Percentiles rank a stretch among this genome's conserved stretches.
Conservation (phyloP, 345 rosid species). For the Melaleuca alternifolia region DNA sequence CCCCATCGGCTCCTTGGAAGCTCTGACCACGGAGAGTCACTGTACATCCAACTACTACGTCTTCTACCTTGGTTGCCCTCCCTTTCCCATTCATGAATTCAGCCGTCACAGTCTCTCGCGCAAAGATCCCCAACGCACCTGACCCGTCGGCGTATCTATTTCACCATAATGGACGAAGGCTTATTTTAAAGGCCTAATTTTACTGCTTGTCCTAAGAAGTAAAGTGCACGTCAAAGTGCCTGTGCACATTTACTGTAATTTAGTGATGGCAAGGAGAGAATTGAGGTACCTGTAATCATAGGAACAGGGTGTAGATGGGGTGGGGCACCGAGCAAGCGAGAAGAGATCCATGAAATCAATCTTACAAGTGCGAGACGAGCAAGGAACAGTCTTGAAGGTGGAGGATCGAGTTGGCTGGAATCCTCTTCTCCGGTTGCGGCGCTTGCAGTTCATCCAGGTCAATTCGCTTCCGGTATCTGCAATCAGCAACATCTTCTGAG, state of each 20-base stretch:
- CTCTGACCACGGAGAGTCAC: conserved; percentile 15
- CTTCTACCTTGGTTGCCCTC: conserved; percentile 6
- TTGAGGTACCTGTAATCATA: conserved; percentile 43
- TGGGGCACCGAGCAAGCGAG: conserved; percentile 41
- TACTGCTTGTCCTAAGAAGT: neutral
- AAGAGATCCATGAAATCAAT: conserved; percentile 37
- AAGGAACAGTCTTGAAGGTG: conserved; percentile 35
- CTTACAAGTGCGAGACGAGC: conserved; percentile 39
- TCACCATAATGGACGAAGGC: neutral
- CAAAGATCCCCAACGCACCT: conserved; percentile 35
- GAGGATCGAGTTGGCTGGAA: conserved; percentile 33
- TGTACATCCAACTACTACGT: conserved; percentile 45
- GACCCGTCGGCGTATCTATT: conserved; percentile 36
- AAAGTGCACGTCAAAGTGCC: neutral
- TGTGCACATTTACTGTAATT: neutral
- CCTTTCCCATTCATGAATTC: conserved; percentile 10
- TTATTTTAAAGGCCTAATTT: neutral
- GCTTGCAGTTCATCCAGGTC: conserved; percentile 43
- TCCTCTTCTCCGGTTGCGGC: conserved; percentile 8
- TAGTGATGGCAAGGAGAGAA: neutral
- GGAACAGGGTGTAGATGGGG: conserved; percentile 38
- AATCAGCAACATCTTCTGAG: conserved; percentile 37
- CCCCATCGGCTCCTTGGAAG: conserved; percentile 35
- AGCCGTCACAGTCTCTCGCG: conserved; percentile 35
- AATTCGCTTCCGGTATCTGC: conserved; percentile 52